phyloP scores from a whole-genome alignment of 331 rosid species.

The Acacia concinna region DNA sequence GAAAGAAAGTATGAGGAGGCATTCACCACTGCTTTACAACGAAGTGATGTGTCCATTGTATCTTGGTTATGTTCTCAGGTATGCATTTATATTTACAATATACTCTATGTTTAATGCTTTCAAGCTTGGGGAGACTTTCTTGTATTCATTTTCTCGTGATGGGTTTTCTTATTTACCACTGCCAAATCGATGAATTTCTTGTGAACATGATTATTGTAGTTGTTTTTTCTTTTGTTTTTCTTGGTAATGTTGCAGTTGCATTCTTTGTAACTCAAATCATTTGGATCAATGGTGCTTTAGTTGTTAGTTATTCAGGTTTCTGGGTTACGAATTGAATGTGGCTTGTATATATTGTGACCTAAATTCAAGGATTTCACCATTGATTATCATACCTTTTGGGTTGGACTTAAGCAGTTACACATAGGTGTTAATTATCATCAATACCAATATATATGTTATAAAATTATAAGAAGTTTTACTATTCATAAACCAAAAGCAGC shows the following conservation, averaged over 20 bases:
- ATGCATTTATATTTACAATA: slow-evolving; percentile 20
- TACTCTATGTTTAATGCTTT: not conserved
- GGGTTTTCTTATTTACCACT: not conserved
- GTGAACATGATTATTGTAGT: not conserved
- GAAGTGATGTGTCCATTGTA: slow-evolving; percentile 88
- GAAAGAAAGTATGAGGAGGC: slow-evolving; percentile 93
- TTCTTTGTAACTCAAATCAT: not conserved
- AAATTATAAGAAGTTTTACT: not conserved
- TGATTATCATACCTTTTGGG: not conserved
- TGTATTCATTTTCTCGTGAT: not conserved
- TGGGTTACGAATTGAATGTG: not conserved
- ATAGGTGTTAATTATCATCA: not conserved
- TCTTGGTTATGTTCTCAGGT: slow-evolving; percentile 98
- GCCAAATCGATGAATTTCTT: not conserved
- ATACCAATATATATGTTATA: no score
- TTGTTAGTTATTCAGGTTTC: not conserved
- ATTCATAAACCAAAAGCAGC: not conserved
- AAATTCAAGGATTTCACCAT: not conserved
- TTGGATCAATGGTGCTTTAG: not conserved
- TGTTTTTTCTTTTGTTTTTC: not conserved
- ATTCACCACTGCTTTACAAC: slow-evolving; percentile 80
- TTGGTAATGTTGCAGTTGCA: not conserved
- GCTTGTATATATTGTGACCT: not conserved
- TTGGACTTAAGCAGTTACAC: not conserved
- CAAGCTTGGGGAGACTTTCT: not conserved